Percentiles rank a stretch among this genome's conserved stretches.
phyloP scores from a whole-genome alignment of 2,329 filamentous ascomycete genomes.

The Diaporthe sp. region DNA sequence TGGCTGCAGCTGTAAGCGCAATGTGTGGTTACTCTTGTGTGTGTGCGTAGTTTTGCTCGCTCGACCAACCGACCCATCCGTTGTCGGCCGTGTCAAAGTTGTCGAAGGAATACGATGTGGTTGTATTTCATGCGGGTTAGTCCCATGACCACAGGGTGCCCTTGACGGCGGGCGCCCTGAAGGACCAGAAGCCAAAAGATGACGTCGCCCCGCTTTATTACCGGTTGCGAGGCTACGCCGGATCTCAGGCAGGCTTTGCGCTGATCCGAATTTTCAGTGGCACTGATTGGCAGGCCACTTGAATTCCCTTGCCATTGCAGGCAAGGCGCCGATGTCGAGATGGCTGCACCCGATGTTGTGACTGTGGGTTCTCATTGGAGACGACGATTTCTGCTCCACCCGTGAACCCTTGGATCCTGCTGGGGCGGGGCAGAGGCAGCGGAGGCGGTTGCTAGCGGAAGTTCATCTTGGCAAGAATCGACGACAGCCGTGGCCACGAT shows the following conservation, averaged over 20 bases:
- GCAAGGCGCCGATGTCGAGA: constrained; percentile 34
- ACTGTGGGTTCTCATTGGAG: constrained; percentile 15
- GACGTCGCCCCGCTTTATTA: constrained; percentile 20
- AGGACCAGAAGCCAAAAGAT: not conserved
- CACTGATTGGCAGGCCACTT: not conserved
- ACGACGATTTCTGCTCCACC: not conserved
- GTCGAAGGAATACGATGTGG: constrained; percentile 9
- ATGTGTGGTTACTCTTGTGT: not conserved
- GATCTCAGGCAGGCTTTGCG: constrained; percentile 4
- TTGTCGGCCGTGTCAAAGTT: constrained; percentile 26
- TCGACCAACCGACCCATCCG: not conserved
- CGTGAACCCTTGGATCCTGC: constrained; percentile 1
- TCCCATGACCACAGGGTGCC: constrained; percentile 8
- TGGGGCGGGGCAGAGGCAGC: constrained; percentile 5
- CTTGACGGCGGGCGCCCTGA: not conserved
- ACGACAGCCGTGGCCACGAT: constrained; percentile 16
- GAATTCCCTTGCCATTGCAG: constrained; percentile 18
- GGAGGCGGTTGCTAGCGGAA: not conserved
- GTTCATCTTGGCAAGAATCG: constrained; percentile 10
- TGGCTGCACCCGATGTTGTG: constrained; percentile 30
- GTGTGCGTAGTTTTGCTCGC: not conserved
- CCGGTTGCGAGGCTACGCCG: constrained; percentile 10
- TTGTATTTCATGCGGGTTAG: constrained; percentile 26
- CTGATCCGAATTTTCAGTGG: constrained; percentile 4
- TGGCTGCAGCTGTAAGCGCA: constrained; percentile 22